phyloP scores from a whole-genome alignment of 2,329 filamentous ascomycete species.

The Metarhizium album region DNA sequence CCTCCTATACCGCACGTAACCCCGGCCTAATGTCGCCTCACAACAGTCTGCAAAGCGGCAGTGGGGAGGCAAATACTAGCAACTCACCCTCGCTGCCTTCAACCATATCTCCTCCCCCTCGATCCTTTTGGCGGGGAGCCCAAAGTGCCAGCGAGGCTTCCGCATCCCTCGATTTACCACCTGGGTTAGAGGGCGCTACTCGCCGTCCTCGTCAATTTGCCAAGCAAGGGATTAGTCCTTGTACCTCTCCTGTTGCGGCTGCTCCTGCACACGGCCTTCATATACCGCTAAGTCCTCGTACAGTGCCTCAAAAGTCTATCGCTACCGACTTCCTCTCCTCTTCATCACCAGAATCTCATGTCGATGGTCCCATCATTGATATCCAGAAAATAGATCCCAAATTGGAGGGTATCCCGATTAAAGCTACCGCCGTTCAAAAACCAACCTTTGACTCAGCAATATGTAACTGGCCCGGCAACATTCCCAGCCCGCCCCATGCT shows the following conservation, averaged over 20 bases:
- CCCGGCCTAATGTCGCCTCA: slow-evolving; percentile 21
- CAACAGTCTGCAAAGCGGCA: slow-evolving; percentile 16
- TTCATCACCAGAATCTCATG: slow-evolving; percentile 19
- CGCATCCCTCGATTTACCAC: slow-evolving; percentile 19
- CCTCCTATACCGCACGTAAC: slow-evolving; percentile 18
- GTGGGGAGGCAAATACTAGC: slow-evolving; percentile 14
- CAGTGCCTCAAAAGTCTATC: slow-evolving; percentile 27
- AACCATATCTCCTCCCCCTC: slow-evolving; percentile 9
- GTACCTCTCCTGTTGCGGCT: slow-evolving; percentile 22
- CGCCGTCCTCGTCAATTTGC: slow-evolving; percentile 22
- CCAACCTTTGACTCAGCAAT: slow-evolving; percentile 32
- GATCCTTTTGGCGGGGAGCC: slow-evolving; percentile 11
- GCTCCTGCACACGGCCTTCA: slow-evolving; percentile 27
- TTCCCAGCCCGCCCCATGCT: slow-evolving; percentile 18
- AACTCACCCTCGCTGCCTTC: slow-evolving; percentile 9
- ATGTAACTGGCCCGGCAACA: slow-evolving; percentile 15
- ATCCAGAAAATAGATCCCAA: slow-evolving; percentile 46
- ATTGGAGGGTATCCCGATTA: slow-evolving; percentile 49
- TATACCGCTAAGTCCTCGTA: slow-evolving; percentile 32
- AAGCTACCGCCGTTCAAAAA: slow-evolving; percentile 40
- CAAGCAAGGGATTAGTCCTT: slow-evolving; percentile 18
- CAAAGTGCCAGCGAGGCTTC: slow-evolving; percentile 11
- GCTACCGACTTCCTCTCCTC: slow-evolving; percentile 25
- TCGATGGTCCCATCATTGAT: slow-evolving; percentile 39
- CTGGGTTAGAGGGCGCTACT: slow-evolving; percentile 23